Percentiles rank a stretch among this genome's conserved stretches.
These are phyloP conservation scores for Glycine latifolia DNA, from an alignment of 306 rosid species.

Conservation along the genomic window DNA sequence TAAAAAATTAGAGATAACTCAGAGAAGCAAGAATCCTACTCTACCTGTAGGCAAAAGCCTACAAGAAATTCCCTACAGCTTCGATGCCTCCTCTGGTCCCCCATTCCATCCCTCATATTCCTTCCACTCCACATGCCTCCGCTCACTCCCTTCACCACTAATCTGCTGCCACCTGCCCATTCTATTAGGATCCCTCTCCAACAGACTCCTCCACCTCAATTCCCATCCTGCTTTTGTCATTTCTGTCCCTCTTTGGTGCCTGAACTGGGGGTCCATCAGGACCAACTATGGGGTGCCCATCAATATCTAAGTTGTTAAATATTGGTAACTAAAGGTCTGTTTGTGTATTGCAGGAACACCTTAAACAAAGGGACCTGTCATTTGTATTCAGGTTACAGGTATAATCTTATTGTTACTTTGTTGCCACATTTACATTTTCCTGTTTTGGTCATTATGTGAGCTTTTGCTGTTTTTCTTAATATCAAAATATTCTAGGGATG, in stretches of 20 bases:
- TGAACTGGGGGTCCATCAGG: background rate
- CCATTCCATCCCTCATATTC: background rate
- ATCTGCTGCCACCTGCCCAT: background rate
- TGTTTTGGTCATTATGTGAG: constrained; percentile 6
- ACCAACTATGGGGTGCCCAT: background rate
- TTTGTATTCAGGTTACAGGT: constrained; percentile 99
- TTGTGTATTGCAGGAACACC: constrained; percentile 77
- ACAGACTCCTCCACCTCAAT: constrained; percentile 18
- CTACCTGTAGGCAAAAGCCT: background rate
- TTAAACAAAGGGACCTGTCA: constrained; percentile 88
- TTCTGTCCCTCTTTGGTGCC: background rate
- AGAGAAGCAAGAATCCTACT: background rate
- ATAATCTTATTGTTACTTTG: constrained; percentile 36
- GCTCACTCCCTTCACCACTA: background rate
- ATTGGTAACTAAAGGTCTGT: constrained; percentile 38
- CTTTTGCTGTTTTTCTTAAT: constrained; percentile 20
- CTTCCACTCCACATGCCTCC: background rate
- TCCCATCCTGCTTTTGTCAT: background rate
- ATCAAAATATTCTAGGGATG: constrained; percentile 30
- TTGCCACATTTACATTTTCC: constrained; percentile 32
- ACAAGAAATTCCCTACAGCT: background rate
- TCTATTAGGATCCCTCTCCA: constrained; percentile 5
- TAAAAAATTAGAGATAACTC: background rate
- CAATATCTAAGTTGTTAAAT: constrained; percentile 28
- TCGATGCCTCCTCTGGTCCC: background rate